Evolutionary conservation across 2,329 filamentous ascomycete species (phyloP), one percentile per base, ranked within the genome.

Genomic region (Parastagonospora nodorum): DNA sequence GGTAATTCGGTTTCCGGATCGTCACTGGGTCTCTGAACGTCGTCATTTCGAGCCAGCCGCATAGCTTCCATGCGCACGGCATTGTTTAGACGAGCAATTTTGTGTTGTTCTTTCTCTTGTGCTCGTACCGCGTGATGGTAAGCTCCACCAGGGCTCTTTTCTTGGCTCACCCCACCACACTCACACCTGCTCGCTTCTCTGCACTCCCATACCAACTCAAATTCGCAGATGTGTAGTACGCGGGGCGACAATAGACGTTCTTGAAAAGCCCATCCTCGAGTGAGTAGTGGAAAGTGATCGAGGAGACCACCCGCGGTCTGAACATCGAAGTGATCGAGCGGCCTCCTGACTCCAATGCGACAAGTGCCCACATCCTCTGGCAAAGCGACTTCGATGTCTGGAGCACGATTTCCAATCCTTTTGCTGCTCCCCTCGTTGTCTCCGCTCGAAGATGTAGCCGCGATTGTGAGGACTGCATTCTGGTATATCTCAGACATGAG

Each of bases 191-290:
- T 46, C 1, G 42, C 24, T 32, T 61, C 44, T 15, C 47, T 44
- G 41, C 60, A 65, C 27, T 65, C 57, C 57, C 58, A 64, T 2
- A 59, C 42, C 2, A 65, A 47, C 41, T 65, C 62, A 1, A 32
- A 28, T 5, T 48, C 30, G 16, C 48, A 53, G 28, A 57, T 58
- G 31, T 63, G 58, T 2, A 65, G 44, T 6, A 57, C 42, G 10
- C 60, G 50, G 4, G 50, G 48, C 2, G 60, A 54, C 8, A 63
- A 42, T 4, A 61, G 39, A 15, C 58, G 45, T 37, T 62, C 58
- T 44, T 62, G 56, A 14, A 53, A 51, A 1, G 53, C 58, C 56
- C 56, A 62, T 5, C 42, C 58, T 24, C 58, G 14, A 10, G 36
- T 45, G 5, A 58, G 33, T 8, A 60, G 38, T 1, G 53, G 53